Percentiles rank a stretch among this genome's conserved stretches.
Evolutionary conservation across 441 rosid species (phyloP).

Genomic region (Omphalea diandra): DNA sequence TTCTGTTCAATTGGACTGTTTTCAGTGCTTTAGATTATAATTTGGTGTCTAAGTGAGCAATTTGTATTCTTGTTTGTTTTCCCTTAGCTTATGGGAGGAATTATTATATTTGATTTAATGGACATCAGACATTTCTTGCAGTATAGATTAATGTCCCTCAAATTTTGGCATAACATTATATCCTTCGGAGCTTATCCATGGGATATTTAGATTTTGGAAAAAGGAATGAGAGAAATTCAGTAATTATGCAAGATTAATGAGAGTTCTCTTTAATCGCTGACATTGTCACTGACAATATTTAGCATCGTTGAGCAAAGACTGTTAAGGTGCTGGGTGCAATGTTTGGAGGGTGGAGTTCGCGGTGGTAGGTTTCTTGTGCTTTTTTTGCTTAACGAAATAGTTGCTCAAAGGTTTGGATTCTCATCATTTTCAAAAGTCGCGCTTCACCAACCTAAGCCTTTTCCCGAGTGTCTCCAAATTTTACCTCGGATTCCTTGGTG

Average conservation of each 20-base stretch:
- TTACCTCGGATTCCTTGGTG: neutral
- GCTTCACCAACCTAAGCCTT: neutral
- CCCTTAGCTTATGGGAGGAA: neutral
- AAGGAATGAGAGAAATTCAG: neutral
- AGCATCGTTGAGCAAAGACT: neutral
- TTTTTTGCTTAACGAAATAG: neutral
- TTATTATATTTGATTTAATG: neutral
- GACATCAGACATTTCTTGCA: neutral
- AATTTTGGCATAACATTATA: neutral
- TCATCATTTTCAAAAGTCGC: neutral
- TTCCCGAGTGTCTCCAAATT: neutral
- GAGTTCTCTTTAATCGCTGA: neutral
- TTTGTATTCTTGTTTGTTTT: neutral
- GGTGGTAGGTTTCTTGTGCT: neutral
- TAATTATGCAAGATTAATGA: neutral
- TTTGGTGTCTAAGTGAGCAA: neutral
- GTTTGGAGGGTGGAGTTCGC: neutral
- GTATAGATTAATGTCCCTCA: neutral
- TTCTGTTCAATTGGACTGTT: too few relatives aligned
- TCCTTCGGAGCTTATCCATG: neutral
- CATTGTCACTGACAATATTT: neutral
- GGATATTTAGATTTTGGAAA: neutral
- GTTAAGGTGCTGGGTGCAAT: neutral
- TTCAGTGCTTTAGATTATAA: neutral
- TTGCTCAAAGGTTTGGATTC: neutral